Evolutionary conservation across 1,139 yeast species (phyloP).

Genomic region (Sugiyamaella paludigena): DNA sequence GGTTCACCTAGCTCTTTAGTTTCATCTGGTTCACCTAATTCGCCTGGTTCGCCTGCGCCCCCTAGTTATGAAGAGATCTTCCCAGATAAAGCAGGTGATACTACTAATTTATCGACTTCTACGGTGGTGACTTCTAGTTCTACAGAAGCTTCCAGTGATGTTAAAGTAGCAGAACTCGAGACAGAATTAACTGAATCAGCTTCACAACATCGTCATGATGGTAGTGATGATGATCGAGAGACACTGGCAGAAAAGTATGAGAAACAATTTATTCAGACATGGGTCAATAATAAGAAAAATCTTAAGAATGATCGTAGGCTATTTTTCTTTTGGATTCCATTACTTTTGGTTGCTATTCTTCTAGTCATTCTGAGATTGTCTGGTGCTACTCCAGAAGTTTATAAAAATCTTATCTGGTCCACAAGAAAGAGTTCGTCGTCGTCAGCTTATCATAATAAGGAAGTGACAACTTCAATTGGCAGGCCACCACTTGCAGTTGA

Average conservation of each 20-base stretch:
- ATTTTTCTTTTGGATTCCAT: slow-evolving; percentile 71
- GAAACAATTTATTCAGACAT: slow-evolving; percentile 31
- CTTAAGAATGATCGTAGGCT: slow-evolving; percentile 82
- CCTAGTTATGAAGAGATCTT: slow-evolving; percentile 83
- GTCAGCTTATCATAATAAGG: neutral
- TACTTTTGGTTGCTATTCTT: slow-evolving; percentile 28
- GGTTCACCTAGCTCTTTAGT: slow-evolving; percentile 3
- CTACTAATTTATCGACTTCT: slow-evolving; percentile 17
- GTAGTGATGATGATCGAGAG: neutral
- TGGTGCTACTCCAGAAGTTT: slow-evolving; percentile 19
- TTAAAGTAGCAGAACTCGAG: neutral
- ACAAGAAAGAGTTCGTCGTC: neutral
- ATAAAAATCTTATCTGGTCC: slow-evolving; percentile 10
- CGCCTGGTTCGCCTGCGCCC: slow-evolving; percentile 26
- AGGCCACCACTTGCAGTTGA: slow-evolving; percentile 2
- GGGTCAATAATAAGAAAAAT: slow-evolving; percentile 45
- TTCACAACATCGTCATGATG: neutral
- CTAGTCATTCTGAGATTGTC: slow-evolving; percentile 18
- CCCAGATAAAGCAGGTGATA: slow-evolving; percentile 51
- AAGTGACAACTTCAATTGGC: slow-evolving; percentile 3
- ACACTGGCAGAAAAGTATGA: slow-evolving; percentile 19
- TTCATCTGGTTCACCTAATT: neutral
- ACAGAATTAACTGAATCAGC: neutral
- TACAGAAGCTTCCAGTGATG: slow-evolving; percentile 1
- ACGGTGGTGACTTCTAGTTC: neutral